A percentile compares a stretch with the other conserved stretches of the same genome.
Evolutionary conservation across 176 grass and related monocot species (phyloP).

Genomic region (Puccinellia tenuiflora): DNA sequence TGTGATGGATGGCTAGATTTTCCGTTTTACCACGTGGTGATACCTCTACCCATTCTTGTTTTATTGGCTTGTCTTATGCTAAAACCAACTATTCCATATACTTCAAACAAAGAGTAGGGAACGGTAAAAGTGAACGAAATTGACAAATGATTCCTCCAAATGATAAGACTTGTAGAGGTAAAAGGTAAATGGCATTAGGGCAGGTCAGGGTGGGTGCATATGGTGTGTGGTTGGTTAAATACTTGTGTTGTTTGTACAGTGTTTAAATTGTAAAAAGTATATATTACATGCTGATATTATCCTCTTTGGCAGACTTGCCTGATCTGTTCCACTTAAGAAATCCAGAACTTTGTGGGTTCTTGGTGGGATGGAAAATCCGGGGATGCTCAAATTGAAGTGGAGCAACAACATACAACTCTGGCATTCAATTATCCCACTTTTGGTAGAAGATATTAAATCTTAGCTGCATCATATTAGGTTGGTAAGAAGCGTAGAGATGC

Average conservation of each 20-base stretch:
- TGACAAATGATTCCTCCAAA: background rate
- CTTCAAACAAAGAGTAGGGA: background rate
- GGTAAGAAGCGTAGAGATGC: background rate
- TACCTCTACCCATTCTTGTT: conserved; percentile 18
- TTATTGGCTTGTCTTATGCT: conserved; percentile 31
- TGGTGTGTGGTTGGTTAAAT: background rate
- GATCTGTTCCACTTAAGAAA: background rate
- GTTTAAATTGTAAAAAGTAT: background rate
- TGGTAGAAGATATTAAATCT: background rate
- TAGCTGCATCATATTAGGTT: background rate
- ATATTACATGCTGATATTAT: background rate
- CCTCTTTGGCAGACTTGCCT: background rate
- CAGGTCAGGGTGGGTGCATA: background rate
- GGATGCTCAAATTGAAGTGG: background rate
- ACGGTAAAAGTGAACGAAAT: background rate
- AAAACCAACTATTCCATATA: conserved; percentile 42
- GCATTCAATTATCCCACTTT: background rate
- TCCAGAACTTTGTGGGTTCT: background rate
- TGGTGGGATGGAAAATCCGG: background rate
- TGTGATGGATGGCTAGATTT: conserved; percentile 14
- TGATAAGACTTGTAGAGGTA: conserved; percentile 9
- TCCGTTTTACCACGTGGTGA: conserved; percentile 15
- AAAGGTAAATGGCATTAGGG: background rate
- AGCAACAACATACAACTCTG: too few species aligned
- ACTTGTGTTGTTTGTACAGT: background rate